These are phyloP conservation scores for Cutaneotrichosporon dermatis DNA, from an alignment of 1,284 basidiomycete genomes.

Conservation along the genomic window DNA sequence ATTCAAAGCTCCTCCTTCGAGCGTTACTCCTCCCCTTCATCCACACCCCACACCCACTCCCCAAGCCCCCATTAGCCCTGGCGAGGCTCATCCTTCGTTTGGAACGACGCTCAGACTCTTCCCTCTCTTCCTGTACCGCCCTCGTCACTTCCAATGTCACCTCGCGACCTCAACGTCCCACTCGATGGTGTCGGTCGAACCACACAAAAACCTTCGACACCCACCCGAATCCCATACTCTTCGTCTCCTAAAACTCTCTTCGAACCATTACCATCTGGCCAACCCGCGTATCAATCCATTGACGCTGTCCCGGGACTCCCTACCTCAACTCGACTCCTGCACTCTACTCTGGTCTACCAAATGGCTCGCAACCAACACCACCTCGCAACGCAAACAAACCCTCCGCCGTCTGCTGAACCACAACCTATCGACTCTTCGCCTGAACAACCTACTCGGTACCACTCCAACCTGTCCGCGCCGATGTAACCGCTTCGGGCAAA, in stretches of 20 bases:
- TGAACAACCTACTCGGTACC: conserved; percentile 15
- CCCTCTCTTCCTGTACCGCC: conserved; percentile 18
- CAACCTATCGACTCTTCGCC: background rate
- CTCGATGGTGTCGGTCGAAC: conserved; percentile 7
- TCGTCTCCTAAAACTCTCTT: background rate
- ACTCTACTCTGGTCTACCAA: too few species aligned
- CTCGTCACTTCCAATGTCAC: conserved; percentile 12
- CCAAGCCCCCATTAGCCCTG: background rate
- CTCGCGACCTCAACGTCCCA: conserved; percentile 8
- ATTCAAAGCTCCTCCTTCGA: too few species aligned
- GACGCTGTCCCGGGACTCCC: too few species aligned
- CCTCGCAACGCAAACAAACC: background rate
- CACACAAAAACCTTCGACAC: conserved; percentile 22
- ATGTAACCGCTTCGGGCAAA: conserved; percentile 15
- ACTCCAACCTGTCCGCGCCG: conserved; percentile 31
- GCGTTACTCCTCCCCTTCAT: background rate
- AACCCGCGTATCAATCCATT: too few species aligned
- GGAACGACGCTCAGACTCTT: conserved; percentile 33
- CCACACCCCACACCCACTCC: background rate
- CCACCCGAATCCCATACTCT: conserved; percentile 18
- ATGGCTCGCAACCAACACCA: background rate
- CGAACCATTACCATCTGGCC: background rate
- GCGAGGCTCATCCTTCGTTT: conserved; percentile 7
- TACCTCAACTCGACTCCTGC: too few species aligned
- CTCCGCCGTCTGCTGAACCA: background rate